Base-by-base conservation (phyloP, 2,329 filamentous ascomycete species). In the Beauveria varroae region DNA sequence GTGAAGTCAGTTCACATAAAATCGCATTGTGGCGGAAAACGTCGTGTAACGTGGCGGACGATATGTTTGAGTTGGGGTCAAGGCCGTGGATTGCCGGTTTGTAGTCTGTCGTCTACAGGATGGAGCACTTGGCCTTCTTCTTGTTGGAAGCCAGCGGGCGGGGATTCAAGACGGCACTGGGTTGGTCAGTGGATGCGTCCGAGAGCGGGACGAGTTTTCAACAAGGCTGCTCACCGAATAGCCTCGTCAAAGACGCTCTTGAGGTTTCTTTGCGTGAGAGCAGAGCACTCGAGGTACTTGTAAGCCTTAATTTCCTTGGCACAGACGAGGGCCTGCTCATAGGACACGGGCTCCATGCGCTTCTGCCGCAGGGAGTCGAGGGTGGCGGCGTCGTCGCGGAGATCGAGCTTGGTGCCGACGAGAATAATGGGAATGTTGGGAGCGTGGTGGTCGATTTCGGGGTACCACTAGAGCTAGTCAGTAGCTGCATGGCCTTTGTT, bases 211-310 rank as follows among this genome's bases (percentile, higher is more conserved):
- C 3, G 3, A 64, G 61, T 66, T 37, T 14, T 65, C 65, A 20
- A 20, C 3, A 12, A 7, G 51, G 22, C 10, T 26, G 78, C 88
- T 69, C 79, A 98, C 95, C 95, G 88, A 73, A 99, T 99, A 40
- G 95, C 95, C 78, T 97, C 93, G 72, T 99, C 95, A 73, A 99
- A 99, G 54, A 99, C 95, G 70, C 91, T 96, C 87, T 99, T 99
- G 69, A 99, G 78, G 76, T 97, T 97, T 71, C 93, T 84, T 81
- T 98, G 95, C 43, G 95, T 99, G 67, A 99, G 81, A 53, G 95
- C 95, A 57, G 95, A 98, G 79, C 95, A 99, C 78, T 99, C 95
- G 47, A 98, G 84, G 78, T 99, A 99, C 79, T 97, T 98, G 78
- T 95, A 90, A 51, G 95, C 93, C 73, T 86, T 89, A 77, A 99